These are phyloP conservation scores for Paratinospora sagittata DNA, from an alignment of 164 flowering plant genomes.

Conservation along the genomic window DNA sequence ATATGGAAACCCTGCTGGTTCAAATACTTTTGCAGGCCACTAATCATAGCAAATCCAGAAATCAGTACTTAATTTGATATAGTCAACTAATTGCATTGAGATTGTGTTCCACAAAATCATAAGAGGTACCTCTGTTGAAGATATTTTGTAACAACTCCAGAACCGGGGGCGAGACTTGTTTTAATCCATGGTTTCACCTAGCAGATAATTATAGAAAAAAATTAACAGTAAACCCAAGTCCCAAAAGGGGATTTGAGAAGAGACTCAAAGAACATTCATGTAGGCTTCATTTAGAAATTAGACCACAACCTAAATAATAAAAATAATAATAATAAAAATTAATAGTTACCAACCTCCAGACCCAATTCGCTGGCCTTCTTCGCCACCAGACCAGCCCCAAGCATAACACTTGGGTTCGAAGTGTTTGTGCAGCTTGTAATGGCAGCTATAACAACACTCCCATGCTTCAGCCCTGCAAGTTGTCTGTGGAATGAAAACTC, in stretches of 20 bases:
- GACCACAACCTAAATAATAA: neutral
- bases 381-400: constrained; percentile 88
- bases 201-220: neutral
- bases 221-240: neutral
- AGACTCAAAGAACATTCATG: neutral
- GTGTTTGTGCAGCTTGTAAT: constrained; percentile 93
- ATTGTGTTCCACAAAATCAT: neutral
- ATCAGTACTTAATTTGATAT: neutral
- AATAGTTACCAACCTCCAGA: constrained; percentile 44
- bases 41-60: constrained; percentile 20
- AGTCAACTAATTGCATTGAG: neutral
- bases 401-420: constrained; percentile 91
- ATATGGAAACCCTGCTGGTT: constrained; percentile 67
- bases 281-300: neutral
- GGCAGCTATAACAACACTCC: constrained; percentile 86
- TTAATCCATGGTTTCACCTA: constrained; percentile 92
- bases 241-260: neutral
- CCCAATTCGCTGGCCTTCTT: constrained; percentile 86
- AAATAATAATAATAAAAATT: no score
- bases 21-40: constrained; percentile 78
- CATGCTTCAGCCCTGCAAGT: constrained; percentile 74
- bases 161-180: constrained; percentile 92
- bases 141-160: constrained; percentile 88
- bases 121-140: constrained; percentile 50
- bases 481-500: constrained; percentile 61